Conservation (phyloP, 441 rosid species). For the Erodium trifolium region DNA sequence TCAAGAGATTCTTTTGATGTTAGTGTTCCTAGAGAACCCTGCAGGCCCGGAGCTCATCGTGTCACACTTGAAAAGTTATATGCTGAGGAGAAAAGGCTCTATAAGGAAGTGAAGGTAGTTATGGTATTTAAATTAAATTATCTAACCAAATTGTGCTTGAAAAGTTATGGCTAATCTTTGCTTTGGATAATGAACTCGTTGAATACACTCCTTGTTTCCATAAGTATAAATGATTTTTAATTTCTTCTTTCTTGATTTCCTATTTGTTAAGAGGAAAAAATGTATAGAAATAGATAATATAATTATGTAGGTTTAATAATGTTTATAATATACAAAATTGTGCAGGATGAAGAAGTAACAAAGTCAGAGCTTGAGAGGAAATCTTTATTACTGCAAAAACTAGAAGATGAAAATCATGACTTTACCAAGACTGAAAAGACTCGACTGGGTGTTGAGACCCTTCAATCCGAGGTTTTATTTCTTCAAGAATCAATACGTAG, state of each 20-base stretch:
- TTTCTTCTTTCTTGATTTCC: neutral
- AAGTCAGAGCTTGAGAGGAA: constrained; percentile 71
- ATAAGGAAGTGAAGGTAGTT: constrained; percentile 62
- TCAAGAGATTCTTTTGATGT: constrained; percentile 34
- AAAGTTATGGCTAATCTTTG: neutral
- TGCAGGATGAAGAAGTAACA: constrained; percentile 67
- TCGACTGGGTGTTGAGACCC: constrained; percentile 45
- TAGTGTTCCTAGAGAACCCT: constrained; percentile 49
- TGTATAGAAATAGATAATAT: no score
- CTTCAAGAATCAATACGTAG: constrained; percentile 57
- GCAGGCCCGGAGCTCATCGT: constrained; percentile 85
- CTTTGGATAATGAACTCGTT: neutral
- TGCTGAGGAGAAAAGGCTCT: constrained; percentile 69
- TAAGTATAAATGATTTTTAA: neutral
- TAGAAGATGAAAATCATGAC: constrained; percentile 56
- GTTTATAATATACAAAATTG: neutral
- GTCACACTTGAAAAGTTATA: constrained; percentile 68
- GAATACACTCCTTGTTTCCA: neutral
- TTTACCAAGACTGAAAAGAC: constrained; percentile 54
- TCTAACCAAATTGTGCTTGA: constrained; percentile 12
- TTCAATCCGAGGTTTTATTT: constrained; percentile 40
- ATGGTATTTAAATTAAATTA: constrained; percentile 19
- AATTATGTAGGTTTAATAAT: no score
- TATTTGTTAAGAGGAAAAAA: neutral
- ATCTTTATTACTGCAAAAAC: constrained; percentile 52